Conservation (phyloP, 768 basidiomycete species). For the Kwoniella dendrophila region DNA sequence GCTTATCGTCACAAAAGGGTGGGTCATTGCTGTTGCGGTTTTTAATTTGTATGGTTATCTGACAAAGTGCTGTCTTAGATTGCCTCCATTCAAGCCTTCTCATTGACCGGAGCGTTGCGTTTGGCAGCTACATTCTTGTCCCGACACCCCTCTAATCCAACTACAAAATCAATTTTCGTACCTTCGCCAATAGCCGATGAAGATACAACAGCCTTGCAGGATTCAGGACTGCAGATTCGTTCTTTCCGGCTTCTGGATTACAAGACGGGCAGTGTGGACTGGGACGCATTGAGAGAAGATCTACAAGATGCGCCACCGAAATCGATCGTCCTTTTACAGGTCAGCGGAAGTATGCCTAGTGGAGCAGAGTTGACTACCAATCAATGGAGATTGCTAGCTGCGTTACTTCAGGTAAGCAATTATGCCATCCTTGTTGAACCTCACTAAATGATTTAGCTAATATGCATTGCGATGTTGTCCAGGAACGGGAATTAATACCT, state of each 20-base stretch:
- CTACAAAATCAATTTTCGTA: slow-evolving; percentile 38
- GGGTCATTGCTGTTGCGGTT: slow-evolving; percentile 14
- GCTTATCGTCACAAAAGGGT: slow-evolving; percentile 43
- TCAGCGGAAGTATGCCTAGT: slow-evolving; percentile 59
- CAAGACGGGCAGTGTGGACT: slow-evolving; percentile 49
- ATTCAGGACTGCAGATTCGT: slow-evolving; percentile 50
- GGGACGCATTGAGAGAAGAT: slow-evolving; percentile 51
- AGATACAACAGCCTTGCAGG: slow-evolving; percentile 42
- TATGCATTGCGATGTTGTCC: not conserved
- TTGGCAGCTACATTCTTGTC: slow-evolving; percentile 51
- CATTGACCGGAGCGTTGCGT: slow-evolving; percentile 46
- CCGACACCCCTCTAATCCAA: slow-evolving; percentile 31
- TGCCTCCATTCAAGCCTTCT: slow-evolving; percentile 44
- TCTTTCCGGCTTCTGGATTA: slow-evolving; percentile 45
- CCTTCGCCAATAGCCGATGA: slow-evolving; percentile 51
- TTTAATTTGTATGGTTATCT: not conserved
- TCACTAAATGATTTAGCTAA: too few relatives aligned
- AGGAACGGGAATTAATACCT: slow-evolving; percentile 56
- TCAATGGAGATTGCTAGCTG: slow-evolving; percentile 50
- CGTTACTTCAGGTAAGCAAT: slow-evolving; percentile 53
- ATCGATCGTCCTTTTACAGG: slow-evolving; percentile 74
- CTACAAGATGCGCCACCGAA: slow-evolving; percentile 61
- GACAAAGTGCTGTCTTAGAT: slow-evolving; percentile 33
- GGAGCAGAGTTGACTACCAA: slow-evolving; percentile 46
- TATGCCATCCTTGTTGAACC: too few relatives aligned